A percentile compares a stretch with the other conserved stretches of the same genome.
phyloP scores from a whole-genome alignment of 169 alveolate genomes.

The Neospora caninum region DNA sequence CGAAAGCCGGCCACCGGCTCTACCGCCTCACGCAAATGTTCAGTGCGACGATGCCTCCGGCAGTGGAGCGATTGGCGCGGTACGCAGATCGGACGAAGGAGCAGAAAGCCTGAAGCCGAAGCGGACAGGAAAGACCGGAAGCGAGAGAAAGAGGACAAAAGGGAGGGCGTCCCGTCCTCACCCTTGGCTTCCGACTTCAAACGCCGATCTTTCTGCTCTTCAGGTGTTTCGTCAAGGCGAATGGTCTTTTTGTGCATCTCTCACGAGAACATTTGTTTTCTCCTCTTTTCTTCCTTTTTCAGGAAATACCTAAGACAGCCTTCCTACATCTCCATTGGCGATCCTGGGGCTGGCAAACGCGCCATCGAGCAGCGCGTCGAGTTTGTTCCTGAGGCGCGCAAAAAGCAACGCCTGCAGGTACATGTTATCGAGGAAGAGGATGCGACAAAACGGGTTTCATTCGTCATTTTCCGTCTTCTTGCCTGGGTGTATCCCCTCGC shows the following conservation, averaged over 20 bases:
- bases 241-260: too few relatives aligned
- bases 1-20: slow-evolving; percentile 88
- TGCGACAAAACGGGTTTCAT: too few relatives aligned
- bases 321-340: slow-evolving; percentile 93
- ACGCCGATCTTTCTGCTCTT: too few relatives aligned
- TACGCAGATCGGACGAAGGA: neutral
- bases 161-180: too few relatives aligned
- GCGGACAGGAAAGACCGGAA: neutral
- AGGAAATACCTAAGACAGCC: slow-evolving; percentile 90
- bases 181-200: too few relatives aligned
- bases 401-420: slow-evolving; percentile 77
- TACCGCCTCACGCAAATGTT: slow-evolving; percentile 93
- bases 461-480: neutral
- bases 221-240: too few relatives aligned
- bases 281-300: neutral
- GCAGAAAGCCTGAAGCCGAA: neutral
- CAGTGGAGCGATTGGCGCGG: slow-evolving; percentile 93
- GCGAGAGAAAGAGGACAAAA: neutral
- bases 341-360: slow-evolving; percentile 94
- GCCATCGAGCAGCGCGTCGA: slow-evolving; percentile 92
- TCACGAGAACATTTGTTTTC: too few relatives aligned
- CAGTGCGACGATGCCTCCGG: slow-evolving; percentile 97
- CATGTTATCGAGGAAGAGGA: neutral
- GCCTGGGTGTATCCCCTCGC: neutral
- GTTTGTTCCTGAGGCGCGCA: slow-evolving; percentile 87